Evolutionary conservation across 139 green algal species (phyloP), one percentile per base, ranked within the genome.

Genomic region (Parachlorella kessleri): DNA sequence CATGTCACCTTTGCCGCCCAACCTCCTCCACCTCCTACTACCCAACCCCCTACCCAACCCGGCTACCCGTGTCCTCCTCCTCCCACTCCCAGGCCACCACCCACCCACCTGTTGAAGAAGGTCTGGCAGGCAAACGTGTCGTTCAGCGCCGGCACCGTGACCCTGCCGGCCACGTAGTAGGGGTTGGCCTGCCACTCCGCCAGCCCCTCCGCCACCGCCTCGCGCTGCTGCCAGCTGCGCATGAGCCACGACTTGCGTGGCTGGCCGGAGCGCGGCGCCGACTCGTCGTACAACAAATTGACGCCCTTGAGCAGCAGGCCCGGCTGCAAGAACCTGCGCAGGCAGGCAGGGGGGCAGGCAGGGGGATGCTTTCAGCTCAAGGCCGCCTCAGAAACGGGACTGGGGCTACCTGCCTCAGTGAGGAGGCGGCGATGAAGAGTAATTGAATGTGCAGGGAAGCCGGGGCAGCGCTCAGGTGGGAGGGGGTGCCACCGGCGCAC

Each of bases 181-280:
- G 90, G 87, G 79, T 97, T 97, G 83, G 91, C 86, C 80, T 92
- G 87, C 90, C 91, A 96, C 86, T 93, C 86, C 37, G 88, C 83
- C 73, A 96, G 82, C 23, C 92, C 92, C 55, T 93, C 88, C 36
- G 82, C 80, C 55, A 88, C 74, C 30, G 84, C 84, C 30, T 87
- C 90, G 2, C 70, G 54, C 74, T 92, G 85, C 84, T 91, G 88
- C 30, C 77, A 77, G 64, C 82, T 81, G 63, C 88, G 81, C 81
- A 91, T 86, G 48, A 83, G 53, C 89, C 88, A 93, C 41, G 78
- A 88, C 77, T 87, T 87, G 66, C 85, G 76, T 9, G 87, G 87
- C 70, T 75, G 54, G 38, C 82, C 78, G 66, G 63, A 41, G 55
- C 59, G 55, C 42, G 48, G 63, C 63, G 40, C 78, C 33, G 33